A percentile compares a stretch with the other conserved stretches of the same genome.
Conservation (phyloP, 2,329 filamentous ascomycete genomes). For the Meredithiella fracta region DNA sequence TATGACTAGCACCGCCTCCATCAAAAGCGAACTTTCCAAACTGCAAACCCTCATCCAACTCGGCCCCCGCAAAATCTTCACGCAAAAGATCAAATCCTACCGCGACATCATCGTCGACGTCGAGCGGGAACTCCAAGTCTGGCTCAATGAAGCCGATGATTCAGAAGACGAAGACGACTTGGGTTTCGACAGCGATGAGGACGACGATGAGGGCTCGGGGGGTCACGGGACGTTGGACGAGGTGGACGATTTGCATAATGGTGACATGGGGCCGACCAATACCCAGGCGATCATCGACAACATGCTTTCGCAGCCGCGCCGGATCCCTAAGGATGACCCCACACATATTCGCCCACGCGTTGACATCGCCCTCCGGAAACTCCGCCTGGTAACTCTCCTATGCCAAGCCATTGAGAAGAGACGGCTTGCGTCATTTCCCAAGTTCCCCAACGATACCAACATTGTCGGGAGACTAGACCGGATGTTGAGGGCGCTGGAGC, state of each 20-base stretch:
- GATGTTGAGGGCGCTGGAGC: conserved; percentile 37
- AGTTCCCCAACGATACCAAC: conserved; percentile 21
- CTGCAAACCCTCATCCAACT: background rate
- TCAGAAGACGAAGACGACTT: background rate
- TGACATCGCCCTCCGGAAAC: conserved; percentile 43
- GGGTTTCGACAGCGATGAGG: conserved; percentile 46
- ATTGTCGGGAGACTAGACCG: conserved; percentile 35
- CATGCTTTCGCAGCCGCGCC: conserved; percentile 44
- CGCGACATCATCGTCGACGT: conserved; percentile 5
- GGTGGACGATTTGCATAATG: conserved; percentile 28
- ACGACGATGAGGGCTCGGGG: conserved; percentile 31
- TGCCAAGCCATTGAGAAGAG: conserved; percentile 56
- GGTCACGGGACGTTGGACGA: conserved; percentile 16
- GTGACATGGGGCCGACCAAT: conserved; percentile 12
- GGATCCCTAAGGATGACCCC: conserved; percentile 48
- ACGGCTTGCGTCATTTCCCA: conserved; percentile 43
- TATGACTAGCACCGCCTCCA: background rate
- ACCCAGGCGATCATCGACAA: conserved; percentile 46
- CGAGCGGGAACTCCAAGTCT: background rate
- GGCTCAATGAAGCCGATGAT: background rate
- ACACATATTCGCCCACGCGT: conserved; percentile 48
- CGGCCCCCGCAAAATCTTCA: background rate
- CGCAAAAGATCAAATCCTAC: background rate
- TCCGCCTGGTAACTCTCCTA: conserved; percentile 51
- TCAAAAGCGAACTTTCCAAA: background rate